phyloP scores from a whole-genome alignment of 805 yeast genomes.

The Blastobotrys parvus region DNA sequence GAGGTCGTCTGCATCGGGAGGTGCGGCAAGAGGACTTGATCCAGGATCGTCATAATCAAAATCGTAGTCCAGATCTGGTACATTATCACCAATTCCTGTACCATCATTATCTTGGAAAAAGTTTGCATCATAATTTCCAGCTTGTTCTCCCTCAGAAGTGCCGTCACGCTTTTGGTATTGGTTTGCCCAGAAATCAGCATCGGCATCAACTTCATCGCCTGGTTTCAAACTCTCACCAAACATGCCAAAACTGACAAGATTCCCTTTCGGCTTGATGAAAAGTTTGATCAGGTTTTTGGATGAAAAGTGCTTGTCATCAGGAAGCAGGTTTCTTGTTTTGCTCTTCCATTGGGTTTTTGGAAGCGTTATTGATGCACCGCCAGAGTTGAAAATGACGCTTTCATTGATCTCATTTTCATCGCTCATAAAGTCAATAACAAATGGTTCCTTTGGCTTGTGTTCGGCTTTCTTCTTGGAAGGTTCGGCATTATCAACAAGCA shows the following conservation, averaged over 20 bases:
- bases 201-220: slow-evolving; percentile 32
- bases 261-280: slow-evolving; percentile 53
- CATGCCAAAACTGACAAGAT: slow-evolving; percentile 7
- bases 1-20: slow-evolving; percentile 3
- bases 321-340: slow-evolving; percentile 44
- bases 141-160: slow-evolving; percentile 19
- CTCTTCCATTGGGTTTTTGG: slow-evolving; percentile 36
- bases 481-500: slow-evolving; percentile 1
- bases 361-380: slow-evolving; percentile 32
- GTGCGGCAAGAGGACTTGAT: slow-evolving; percentile 5
- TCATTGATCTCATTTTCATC: slow-evolving; percentile 33
- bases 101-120: slow-evolving; percentile 32
- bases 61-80: slow-evolving; percentile 33
- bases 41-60: slow-evolving; percentile 11
- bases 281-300: slow-evolving; percentile 59
- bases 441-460: slow-evolving; percentile 26
- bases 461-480: slow-evolving; percentile 4
- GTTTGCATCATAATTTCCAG: slow-evolving; percentile 22
- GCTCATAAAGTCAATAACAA: slow-evolving; percentile 36
- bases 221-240: background rate
- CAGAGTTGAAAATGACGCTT: slow-evolving; percentile 34
- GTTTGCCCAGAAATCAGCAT: slow-evolving; percentile 70
- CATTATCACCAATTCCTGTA: slow-evolving; percentile 12
- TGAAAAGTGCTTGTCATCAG: slow-evolving; percentile 66
- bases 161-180: slow-evolving; percentile 29